Base-by-base conservation (phyloP, 768 basidiomycete species). In the Rhizopogon vinicolor region DNA sequence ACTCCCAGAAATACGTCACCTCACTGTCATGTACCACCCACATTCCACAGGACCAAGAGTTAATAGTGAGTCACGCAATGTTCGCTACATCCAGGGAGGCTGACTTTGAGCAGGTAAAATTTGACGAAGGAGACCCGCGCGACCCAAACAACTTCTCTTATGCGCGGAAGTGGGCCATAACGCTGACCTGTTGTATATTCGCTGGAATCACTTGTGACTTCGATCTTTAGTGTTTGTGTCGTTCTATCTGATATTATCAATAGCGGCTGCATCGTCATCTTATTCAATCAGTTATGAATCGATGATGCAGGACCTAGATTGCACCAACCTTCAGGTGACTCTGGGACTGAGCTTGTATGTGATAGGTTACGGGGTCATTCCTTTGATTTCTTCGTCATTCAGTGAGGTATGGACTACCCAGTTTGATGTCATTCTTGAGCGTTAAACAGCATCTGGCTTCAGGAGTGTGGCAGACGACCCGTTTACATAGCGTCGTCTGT, bases 401-500 rank as follows among this genome's bases (percentile, higher is more conserved):
- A 86, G 84, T 63, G 87, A 89, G 65, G 65, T 68, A 28, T 10
- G 64, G 25, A 6, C 8, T 28, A 3, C 37, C 37, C 5, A 9
- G 18, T 40, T 44, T 10, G 2, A 7, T 45, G 39, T 18, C 3
- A 29, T 46, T 16, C 5, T 13, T 2, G 6, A 33, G 31, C 9
- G 5, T 52, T 33, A 33, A 59, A 44, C 60, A 4, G 7, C 13
- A 22, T 18, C 40, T 51, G 37, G 3, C 4, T 45, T 5, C 25
- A 89, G 66, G 87, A 89, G 61, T 79, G 86, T 58, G 86, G 87
- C 14, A 68, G 87, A 57, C 78, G 78, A 42, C 84, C 85, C 0
- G 60, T 88, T 1, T 87, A 86, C 58, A 65, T 85, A 13, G 72
- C 72, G 50, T 84, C 83, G 0, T 71, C 70, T 3, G 51, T 78